phyloP scores from a whole-genome alignment of 2,329 filamentous ascomycete genomes.

The Colletotrichum tropicicola region DNA sequence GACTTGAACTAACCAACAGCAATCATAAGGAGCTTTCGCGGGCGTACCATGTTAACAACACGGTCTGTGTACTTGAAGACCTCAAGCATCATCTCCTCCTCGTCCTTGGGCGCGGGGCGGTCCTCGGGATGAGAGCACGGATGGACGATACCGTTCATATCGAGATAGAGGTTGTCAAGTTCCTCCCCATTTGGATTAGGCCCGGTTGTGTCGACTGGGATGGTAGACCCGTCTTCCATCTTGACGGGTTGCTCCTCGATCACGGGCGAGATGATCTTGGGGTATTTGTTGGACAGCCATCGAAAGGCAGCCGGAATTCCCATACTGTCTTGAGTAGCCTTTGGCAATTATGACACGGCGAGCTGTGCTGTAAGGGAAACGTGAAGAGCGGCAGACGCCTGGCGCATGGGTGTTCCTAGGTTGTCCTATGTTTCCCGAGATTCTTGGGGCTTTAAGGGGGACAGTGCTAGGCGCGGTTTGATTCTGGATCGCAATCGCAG shows the following conservation, averaged over 20 bases:
- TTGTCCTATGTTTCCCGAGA: no score
- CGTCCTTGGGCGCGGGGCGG: constrained; percentile 86
- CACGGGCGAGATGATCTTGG: constrained; percentile 94
- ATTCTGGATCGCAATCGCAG: no score
- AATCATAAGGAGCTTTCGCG: constrained; percentile 95
- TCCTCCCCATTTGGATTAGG: constrained; percentile 98
- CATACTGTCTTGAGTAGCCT: constrained; percentile 61
- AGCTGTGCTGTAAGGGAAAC: background rate
- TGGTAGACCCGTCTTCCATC: constrained; percentile 80
- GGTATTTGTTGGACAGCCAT: constrained; percentile 97
- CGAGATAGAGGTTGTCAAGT: constrained; percentile 96
- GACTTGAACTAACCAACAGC: constrained; percentile 76
- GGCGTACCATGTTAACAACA: constrained; percentile 98
- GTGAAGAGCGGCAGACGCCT: no score
- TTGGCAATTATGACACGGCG: background rate
- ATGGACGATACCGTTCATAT: constrained; percentile 99
- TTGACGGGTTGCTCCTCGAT: constrained; percentile 84
- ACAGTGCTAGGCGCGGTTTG: no score
- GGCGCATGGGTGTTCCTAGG: no score
- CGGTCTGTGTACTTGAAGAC: constrained; percentile 99
- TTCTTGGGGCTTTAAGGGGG: no score
- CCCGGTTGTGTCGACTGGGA: constrained; percentile 85
- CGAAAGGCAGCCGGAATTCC: constrained; percentile 95
- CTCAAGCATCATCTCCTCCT: constrained; percentile 99
- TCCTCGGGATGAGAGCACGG: constrained; percentile 98